Percentiles rank a stretch among this genome's conserved stretches.
Conservation (phyloP, 345 rosid genomes). For the Mercurialis annua region DNA sequence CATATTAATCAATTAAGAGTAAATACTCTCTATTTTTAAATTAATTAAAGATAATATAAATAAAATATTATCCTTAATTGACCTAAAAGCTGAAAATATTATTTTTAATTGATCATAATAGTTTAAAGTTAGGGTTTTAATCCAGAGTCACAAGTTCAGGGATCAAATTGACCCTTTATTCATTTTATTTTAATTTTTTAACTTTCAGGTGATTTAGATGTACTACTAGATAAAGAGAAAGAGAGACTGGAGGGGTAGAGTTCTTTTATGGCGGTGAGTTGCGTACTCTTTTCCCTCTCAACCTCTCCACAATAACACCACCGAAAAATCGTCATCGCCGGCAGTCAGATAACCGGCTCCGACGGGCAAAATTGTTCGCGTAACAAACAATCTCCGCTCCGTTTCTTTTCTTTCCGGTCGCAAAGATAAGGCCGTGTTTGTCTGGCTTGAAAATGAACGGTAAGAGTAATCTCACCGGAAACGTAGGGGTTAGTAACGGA, state of each 20-base stretch:
- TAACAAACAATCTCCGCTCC: too few species aligned
- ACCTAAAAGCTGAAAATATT: too few species aligned
- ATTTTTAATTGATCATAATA: too few species aligned
- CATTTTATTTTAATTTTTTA: neutral
- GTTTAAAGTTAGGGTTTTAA: too few species aligned
- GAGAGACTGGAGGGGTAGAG: conserved; percentile 5
- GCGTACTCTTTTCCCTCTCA: neutral
- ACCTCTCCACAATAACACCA: neutral
- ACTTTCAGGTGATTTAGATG: conserved; percentile 12
- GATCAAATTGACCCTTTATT: too few species aligned
- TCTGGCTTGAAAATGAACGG: conserved; percentile 38
- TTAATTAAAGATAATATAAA: too few species aligned
- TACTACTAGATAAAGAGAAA: neutral
- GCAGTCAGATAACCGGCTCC: conserved; percentile 21
- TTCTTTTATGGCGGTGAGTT: conserved; percentile 16
- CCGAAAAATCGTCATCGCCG: conserved; percentile 9
- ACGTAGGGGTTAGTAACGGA: conserved; percentile 23
- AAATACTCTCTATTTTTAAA: too few species aligned
- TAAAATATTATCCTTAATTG: too few species aligned
- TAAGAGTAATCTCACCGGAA: conserved; percentile 1
- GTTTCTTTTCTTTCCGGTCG: too few species aligned
- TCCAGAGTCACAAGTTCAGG: too few species aligned
- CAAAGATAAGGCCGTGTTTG: conserved; percentile 7
- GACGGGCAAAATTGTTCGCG: neutral
- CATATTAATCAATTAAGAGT: too few species aligned